Conservation (phyloP, 2,329 filamentous ascomycete genomes). For the Botrytis cinerea region DNA sequence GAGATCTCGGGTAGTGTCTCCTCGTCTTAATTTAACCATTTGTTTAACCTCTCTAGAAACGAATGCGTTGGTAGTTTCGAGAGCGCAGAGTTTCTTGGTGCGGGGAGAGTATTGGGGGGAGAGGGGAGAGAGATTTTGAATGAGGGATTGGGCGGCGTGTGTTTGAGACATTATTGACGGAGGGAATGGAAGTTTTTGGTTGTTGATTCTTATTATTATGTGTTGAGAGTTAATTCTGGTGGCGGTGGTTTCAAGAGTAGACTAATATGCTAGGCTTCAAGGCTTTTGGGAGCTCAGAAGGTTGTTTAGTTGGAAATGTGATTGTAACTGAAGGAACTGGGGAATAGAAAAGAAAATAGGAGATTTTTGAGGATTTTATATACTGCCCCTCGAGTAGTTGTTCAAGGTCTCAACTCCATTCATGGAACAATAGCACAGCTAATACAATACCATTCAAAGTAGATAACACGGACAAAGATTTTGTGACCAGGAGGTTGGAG, state of each 20-base stretch:
- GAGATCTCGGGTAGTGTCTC: not conserved
- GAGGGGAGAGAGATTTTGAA: not conserved
- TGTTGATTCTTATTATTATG: no score
- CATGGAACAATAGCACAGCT: not conserved
- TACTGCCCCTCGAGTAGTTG: not conserved
- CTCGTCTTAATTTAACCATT: not conserved
- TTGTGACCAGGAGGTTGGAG: not conserved
- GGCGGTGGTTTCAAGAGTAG: no score
- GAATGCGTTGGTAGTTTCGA: not conserved
- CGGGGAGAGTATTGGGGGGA: not conserved
- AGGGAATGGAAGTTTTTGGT: no score
- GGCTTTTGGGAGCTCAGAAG: no score
- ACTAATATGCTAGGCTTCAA: no score
- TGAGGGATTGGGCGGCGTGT: not conserved
- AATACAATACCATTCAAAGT: not conserved
- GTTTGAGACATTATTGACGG: not conserved
- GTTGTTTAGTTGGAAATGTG: no score
- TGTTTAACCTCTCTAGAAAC: not conserved
- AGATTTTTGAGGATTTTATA: no score
- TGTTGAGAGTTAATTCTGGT: no score
- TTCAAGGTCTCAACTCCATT: not conserved
- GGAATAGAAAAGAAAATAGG: no score
- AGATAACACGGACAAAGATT: not conserved
- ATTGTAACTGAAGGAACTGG: no score
- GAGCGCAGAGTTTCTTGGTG: not conserved